Evolutionary conservation across 176 grass and related monocot species (phyloP).

Genomic region (Ananas comosus): DNA sequence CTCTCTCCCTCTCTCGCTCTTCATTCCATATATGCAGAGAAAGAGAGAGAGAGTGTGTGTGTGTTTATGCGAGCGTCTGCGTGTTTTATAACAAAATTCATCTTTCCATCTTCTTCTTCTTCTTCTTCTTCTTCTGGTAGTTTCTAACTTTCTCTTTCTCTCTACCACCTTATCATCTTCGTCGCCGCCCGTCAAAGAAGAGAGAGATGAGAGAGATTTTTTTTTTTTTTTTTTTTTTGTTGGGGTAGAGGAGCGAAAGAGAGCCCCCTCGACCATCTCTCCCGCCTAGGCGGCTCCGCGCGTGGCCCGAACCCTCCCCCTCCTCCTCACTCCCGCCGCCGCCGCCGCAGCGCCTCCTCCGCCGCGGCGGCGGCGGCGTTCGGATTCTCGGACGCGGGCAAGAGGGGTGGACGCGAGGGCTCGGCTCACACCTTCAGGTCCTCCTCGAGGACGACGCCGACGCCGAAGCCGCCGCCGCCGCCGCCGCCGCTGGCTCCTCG

Average conservation of each 20-base stretch:
- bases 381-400: constrained; percentile 32
- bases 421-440: constrained; percentile 32
- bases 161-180: background rate
- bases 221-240: background rate
- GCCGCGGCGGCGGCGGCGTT: constrained; percentile 11
- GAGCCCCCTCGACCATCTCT: constrained; percentile 9
- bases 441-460: constrained; percentile 22
- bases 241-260: background rate
- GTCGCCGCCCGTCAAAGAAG: background rate
- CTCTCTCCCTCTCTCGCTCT: background rate
- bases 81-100: too few species aligned
- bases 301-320: background rate
- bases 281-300: constrained; percentile 11
- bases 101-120: too few species aligned
- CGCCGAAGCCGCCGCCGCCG: background rate
- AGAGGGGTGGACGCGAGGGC: constrained; percentile 32
- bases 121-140: too few species aligned
- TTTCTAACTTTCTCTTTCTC: background rate
- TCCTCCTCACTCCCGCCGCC: constrained; percentile 8
- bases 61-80: too few species aligned
- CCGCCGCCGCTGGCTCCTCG: constrained; percentile 11
- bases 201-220: background rate
- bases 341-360: background rate
- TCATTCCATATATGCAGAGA: too few species aligned
- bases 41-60: too few species aligned